Evolutionary conservation across 495 filamentous ascomycete species (phyloP), one percentile per base, ranked within the genome.

Genomic region (Penicillium dipodomyicola): DNA sequence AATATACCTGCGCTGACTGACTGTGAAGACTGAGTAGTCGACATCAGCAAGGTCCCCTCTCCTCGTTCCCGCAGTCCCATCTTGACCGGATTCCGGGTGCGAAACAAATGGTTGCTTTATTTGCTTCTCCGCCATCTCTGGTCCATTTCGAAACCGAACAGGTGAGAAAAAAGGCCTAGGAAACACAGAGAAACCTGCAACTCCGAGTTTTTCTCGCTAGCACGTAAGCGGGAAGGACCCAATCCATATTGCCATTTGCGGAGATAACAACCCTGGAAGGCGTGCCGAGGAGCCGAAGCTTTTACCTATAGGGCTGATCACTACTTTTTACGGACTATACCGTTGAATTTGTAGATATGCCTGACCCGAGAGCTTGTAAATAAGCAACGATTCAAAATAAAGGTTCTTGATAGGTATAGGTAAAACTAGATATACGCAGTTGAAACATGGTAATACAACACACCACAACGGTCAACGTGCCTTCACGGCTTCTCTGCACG

Each of bases 401-500:
- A n/a, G n/a, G 6, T 8, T 17, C 3, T 8, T 39, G 15, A 39
- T 7, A 37, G 14, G 0, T 37, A 39, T 7, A 37, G 14, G 0
- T 37, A 14, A 39, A 17, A 17, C n/a, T 39, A 17, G n/a, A 17
- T 17, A 39, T 9, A 39, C 17, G 35, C 35, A 39, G 35, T n/a
- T 17, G 6, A 39, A 46, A 29, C 8, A 47, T 8, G 5, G 19
- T 47, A 11, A 1, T 59, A 42, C n/a, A 45, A 20, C 27, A 43
- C 2, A 29, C 12, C 2, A 41, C 5, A 44, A 35, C 14, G 20
- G 15, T 43, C 5, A 54, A 30, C 50, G 55, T 15, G 61, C 48
- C 20, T 68, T 51, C 37, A 71, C 64, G 5, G 74, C 74, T 23
- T 70, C 62, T 47, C 49, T 63, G 41, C 76, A 78, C 2, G 72